Evolutionary conservation across 805 yeast species (phyloP), one percentile per base, ranked within the genome.

Genomic region (Saturnispora halmiae): DNA sequence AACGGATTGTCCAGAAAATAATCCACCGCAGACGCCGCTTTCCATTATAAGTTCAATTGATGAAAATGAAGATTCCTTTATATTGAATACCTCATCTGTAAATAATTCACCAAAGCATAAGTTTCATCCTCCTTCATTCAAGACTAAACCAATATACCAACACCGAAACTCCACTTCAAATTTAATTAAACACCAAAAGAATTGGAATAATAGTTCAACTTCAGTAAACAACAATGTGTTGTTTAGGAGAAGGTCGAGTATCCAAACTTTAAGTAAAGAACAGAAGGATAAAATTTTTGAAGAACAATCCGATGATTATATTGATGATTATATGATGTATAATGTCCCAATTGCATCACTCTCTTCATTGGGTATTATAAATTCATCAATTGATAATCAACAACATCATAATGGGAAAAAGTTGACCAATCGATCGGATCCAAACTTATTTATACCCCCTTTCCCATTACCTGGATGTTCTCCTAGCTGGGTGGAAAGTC

Each of bases 341-440:
- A 73, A 73, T 46, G 75, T 74, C 9, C 79, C 79, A 7, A 64
- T 65, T 54, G 71, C 79, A 2, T 55, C 52, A 20, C 46, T 53
- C 4, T 52, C 65, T 1, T 58, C 63, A 4, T 46, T 60, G 3
- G 47, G 64, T 11, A 47, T 62, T 3, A 53, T 60, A 9, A 29
- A 29, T 26, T 51, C 50, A 15, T 28, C 39, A 19, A 36, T 44
- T 31, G 42, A 51, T 8, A 42, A 38, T 31, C 43, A 47, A 37
- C 49, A 56, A 8, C 39, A 49, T 4, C 51, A 49, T 7, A 54
- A 53, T 6, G 34, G 55, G 34, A 49, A 49, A 25, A 51, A 52
- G 31, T 58, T 56, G 5, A 51, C 59, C 53, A 44, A 44, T 11
- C 49, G 51, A 14, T 46, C 34, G 11, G 44, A 45, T 14, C 47